A percentile compares a stretch with the other conserved stretches of the same genome.
phyloP scores from a whole-genome alignment of 495 filamentous ascomycete species.

The Aspergillus ellipticus region DNA sequence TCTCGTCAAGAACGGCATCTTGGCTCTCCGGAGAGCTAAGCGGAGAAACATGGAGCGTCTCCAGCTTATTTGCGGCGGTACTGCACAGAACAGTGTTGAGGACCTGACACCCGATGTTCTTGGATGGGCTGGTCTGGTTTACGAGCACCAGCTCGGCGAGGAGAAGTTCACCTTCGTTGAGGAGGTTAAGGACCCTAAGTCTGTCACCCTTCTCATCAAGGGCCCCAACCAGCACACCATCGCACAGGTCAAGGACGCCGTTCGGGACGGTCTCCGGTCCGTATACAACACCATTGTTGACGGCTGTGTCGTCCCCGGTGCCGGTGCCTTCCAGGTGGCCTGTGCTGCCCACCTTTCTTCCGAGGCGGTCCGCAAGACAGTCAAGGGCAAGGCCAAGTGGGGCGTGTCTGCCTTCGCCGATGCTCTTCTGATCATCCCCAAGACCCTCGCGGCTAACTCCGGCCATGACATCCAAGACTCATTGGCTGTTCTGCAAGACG shows the following conservation, averaged over 20 bases:
- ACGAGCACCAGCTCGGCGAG: conserved; percentile 96
- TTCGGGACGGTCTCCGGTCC: conserved; percentile 90
- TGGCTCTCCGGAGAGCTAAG: conserved; percentile 91
- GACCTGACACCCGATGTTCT: conserved; percentile 85
- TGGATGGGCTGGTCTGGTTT: conserved; percentile 94
- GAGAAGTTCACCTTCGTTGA: conserved; percentile 99
- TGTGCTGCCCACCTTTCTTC: conserved; percentile 85
- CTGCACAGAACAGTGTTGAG: conserved; percentile 92
- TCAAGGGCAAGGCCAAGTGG: conserved; percentile 96
- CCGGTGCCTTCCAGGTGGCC: conserved; percentile 93
- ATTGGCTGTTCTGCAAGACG: conserved; percentile 84
- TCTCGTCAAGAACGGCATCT: conserved; percentile 94
- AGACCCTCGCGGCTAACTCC: conserved; percentile 93
- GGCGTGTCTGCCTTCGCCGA: conserved; percentile 94
- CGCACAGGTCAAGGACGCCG: conserved; percentile 90
- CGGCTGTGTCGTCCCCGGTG: conserved; percentile 88
- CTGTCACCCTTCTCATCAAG: conserved; percentile 97
- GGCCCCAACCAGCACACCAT: conserved; percentile 96
- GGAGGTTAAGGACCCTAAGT: conserved; percentile 98
- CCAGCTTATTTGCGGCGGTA: conserved; percentile 88
- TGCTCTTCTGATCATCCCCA: conserved; percentile 89
- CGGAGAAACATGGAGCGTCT: conserved; percentile 97
- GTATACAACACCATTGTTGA: conserved; percentile 99
- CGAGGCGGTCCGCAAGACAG: conserved; percentile 74
- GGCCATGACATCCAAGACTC: conserved; percentile 93